A percentile compares a stretch with the other conserved stretches of the same genome.
Conservation (phyloP, 257 asterid species). For the Thymus mandschuricus region DNA sequence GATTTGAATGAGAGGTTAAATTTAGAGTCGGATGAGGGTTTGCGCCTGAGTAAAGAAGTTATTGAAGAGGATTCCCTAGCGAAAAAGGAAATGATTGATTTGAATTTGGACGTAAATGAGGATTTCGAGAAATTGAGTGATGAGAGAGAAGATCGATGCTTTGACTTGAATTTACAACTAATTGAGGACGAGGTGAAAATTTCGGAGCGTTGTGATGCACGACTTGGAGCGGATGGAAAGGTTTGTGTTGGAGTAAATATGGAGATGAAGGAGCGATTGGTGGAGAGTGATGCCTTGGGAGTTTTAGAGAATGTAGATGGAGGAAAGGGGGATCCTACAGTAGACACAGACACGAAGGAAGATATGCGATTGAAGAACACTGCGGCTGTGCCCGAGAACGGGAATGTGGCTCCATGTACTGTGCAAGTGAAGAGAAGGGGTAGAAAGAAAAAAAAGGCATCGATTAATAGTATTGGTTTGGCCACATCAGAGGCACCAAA, state of each 20-base stretch:
- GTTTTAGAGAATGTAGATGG: conserved; percentile 25
- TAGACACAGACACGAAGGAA: conserved; percentile 33
- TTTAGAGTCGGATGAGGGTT: conserved; percentile 43
- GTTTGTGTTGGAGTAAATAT: conserved; percentile 31
- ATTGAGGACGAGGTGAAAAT: conserved; percentile 54
- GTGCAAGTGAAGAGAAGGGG: conserved; percentile 54
- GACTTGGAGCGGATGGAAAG: conserved; percentile 28
- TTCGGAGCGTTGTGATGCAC: conserved; percentile 41
- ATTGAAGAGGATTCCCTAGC: conserved; percentile 28
- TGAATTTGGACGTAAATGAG: conserved; percentile 71
- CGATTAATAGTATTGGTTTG: conserved; percentile 31
- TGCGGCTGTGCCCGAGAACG: conserved; percentile 37
- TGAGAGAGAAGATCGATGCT: conserved; percentile 44
- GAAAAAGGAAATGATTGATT: conserved; percentile 56
- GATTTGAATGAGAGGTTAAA: conserved; percentile 58
- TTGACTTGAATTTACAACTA: conserved; percentile 82
- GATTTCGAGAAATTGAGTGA: conserved; percentile 36
- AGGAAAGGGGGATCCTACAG: conserved; percentile 24
- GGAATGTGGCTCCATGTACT: conserved; percentile 41
- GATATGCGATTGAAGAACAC: conserved; percentile 35
- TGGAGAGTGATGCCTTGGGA: conserved; percentile 34
- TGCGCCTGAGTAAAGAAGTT: conserved; percentile 25
- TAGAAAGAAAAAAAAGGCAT: conserved; percentile 60
- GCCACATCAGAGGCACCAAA: conserved; percentile 39
- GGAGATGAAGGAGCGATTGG: conserved; percentile 36